These are phyloP conservation scores for Serendipita sp. DNA, from an alignment of 1,284 basidiomycete species.

Conservation along the genomic window DNA sequence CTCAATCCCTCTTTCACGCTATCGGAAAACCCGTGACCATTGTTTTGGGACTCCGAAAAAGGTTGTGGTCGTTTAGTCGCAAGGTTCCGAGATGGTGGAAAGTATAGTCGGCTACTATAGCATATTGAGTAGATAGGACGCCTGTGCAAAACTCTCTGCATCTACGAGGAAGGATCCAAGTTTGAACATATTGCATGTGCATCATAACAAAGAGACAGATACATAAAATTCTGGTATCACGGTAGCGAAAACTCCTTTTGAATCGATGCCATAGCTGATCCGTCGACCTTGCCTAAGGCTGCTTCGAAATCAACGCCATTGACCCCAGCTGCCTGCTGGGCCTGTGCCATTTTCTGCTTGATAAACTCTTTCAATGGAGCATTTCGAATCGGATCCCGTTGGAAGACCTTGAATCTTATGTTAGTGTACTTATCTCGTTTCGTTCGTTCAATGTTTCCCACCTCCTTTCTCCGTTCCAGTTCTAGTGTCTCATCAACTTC, in stretches of 20 bases:
- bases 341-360: constrained; percentile 41
- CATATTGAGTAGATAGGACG: constrained; percentile 6
- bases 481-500: constrained; percentile 51
- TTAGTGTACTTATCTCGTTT: constrained; percentile 6
- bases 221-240: constrained; percentile 9
- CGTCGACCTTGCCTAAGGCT: constrained; percentile 49
- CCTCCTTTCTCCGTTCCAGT: constrained; percentile 51
- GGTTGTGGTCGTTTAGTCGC: too few relatives aligned
- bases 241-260: constrained; percentile 32
- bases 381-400: constrained; percentile 53
- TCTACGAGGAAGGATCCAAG: neutral
- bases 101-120: neutral
- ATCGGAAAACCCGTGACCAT: too few relatives aligned
- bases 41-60: too few relatives aligned
- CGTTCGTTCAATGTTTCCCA: constrained; percentile 22
- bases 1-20: neutral
- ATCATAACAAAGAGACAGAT: neutral
- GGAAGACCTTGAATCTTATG: constrained; percentile 36
- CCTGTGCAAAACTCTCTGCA: neutral
- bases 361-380: constrained; percentile 46
- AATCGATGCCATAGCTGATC: constrained; percentile 53
- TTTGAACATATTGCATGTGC: neutral
- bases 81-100: neutral
- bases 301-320: constrained; percentile 36
- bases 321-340: constrained; percentile 42